phyloP scores from a whole-genome alignment of 257 asterid genomes.

The Scutellaria barbata region DNA sequence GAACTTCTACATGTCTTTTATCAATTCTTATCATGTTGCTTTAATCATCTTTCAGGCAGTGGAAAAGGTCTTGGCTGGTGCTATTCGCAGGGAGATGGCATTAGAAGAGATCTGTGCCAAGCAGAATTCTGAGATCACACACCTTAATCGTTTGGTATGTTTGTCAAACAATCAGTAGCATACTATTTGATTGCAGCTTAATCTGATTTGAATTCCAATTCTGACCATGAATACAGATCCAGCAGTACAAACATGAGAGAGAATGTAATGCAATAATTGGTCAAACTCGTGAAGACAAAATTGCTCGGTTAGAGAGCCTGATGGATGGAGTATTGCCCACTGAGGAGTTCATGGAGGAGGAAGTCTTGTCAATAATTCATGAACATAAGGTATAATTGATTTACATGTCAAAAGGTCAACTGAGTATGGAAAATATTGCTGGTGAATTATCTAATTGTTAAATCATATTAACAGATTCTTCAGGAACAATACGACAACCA shows the following conservation, averaged over 20 bases:
- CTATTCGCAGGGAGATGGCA: conserved; percentile 99
- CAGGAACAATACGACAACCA: conserved; percentile 80
- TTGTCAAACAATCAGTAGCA: conserved; percentile 26
- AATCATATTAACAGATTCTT: conserved; percentile 69
- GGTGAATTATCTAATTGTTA: conserved; percentile 33
- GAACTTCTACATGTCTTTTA: conserved; percentile 29
- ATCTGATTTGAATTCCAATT: conserved; percentile 31
- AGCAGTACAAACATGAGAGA: conserved; percentile 97
- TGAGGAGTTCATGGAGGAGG: conserved; percentile 91
- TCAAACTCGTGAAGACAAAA: conserved; percentile 95
- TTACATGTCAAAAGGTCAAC: conserved; percentile 18
- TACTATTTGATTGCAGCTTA: conserved; percentile 7
- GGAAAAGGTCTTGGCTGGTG: conserved; percentile 95
- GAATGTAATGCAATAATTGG: conserved; percentile 86
- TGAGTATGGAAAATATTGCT: conserved; percentile 27
- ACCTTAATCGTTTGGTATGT: conserved; percentile 88
- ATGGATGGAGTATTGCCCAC: conserved; percentile 91
- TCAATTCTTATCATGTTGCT: conserved; percentile 35
- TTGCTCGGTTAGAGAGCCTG: conserved; percentile 90
- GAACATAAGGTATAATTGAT: conserved; percentile 71
- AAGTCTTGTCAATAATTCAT: conserved; percentile 64
- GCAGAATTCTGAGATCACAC: conserved; percentile 81
- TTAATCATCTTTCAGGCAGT: conserved; percentile 71
- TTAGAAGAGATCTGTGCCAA: conserved; percentile 83
- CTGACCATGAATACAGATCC: conserved; percentile 59